Conservation (phyloP, 2,329 filamentous ascomycete genomes). For the Ascochyta koolunga region DNA sequence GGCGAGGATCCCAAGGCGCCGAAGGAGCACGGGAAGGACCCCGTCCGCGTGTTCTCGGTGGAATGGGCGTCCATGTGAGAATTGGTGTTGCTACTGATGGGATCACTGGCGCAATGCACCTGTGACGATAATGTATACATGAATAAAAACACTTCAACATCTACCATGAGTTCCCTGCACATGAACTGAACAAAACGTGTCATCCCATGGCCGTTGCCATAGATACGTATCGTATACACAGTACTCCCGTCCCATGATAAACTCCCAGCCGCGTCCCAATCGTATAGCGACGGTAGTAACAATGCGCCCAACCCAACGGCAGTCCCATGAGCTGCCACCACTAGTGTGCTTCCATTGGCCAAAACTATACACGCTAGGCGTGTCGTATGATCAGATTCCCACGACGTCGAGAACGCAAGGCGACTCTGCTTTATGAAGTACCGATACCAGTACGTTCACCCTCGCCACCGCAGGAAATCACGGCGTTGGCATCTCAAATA, state of each 20-base stretch:
- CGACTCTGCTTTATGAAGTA: no score
- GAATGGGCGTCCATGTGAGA: slow-evolving; percentile 92
- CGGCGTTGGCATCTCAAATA: no score
- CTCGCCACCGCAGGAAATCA: no score
- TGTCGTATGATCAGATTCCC: no score
- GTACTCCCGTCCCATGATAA: not conserved
- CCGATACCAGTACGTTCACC: no score
- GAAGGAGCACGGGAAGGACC: slow-evolving; percentile 32
- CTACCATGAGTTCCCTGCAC: not conserved
- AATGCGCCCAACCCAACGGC: not conserved
- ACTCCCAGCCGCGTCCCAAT: not conserved
- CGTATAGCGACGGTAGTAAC: not conserved
- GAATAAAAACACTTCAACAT: not conserved
- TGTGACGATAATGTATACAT: slow-evolving; percentile 3
- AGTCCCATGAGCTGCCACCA: not conserved
- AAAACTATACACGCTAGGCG: not conserved
- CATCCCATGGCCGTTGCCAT: not conserved
- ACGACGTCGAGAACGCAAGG: no score
- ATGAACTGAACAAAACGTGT: not conserved
- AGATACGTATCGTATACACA: no score
- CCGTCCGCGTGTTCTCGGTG: slow-evolving; percentile 77
- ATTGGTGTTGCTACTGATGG: not conserved
- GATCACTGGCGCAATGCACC: not conserved
- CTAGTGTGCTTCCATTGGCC: not conserved
- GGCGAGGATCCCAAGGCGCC: slow-evolving; percentile 56